Conservation (phyloP, 306 rosid species). For the Casuarina glauca region DNA sequence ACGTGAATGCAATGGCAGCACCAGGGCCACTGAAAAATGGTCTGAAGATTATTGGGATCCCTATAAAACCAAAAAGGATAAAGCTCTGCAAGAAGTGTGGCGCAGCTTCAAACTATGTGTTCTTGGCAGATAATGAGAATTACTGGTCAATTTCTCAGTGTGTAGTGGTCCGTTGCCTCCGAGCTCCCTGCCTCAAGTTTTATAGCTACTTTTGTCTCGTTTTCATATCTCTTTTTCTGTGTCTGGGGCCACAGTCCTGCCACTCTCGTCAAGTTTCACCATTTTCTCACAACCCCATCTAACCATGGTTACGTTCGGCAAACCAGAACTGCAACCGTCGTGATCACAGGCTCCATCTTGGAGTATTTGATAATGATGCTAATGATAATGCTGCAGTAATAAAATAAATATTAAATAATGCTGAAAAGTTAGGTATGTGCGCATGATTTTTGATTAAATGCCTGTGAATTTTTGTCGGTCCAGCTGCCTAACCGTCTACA, state of each 20-base stretch:
- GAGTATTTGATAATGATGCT: neutral
- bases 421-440: no score
- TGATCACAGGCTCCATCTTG: neutral
- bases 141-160: conserved; percentile 24
- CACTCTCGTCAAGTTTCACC: neutral
- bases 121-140: conserved; percentile 41
- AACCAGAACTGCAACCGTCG: neutral
- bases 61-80: conserved; percentile 42
- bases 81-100: conserved; percentile 72
- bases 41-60: conserved; percentile 46
- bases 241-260: neutral
- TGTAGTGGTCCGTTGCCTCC: conserved; percentile 40
- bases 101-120: conserved; percentile 43
- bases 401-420: neutral
- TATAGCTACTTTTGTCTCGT: neutral
- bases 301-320: neutral
- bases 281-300: neutral
- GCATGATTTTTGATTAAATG: no score
- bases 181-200: neutral
- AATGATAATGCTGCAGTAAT: neutral
- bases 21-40: conserved; percentile 82
- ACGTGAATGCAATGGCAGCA: conserved; percentile 39
- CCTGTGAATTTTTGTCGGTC: no score
- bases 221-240: neutral
- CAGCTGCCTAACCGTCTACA: no score